Evolutionary conservation across 192 early-diverging fungal genomes (phyloP), one percentile per base, ranked within the genome.

Genomic region (Backusella tarrabulga): DNA sequence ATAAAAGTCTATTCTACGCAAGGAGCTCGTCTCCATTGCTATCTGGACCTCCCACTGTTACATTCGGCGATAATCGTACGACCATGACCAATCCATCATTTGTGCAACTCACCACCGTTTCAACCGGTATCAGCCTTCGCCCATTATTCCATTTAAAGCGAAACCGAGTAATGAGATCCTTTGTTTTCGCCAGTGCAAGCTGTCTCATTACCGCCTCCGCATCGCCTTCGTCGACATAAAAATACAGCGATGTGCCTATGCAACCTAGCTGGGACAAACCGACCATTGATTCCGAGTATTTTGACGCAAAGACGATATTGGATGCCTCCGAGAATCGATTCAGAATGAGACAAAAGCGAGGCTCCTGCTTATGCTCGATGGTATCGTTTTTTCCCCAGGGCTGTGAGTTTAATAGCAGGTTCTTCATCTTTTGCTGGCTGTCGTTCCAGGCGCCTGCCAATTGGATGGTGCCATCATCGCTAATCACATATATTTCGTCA

Each of bases 51-150:
- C 29, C 38, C n/a, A 72, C 29, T 72, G 71, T 44, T 50, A 72
- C 40, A 54, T 46, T 36, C n/a, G 77, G 71, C 4, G 67, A 66
- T 12, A 69, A 34, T 21, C 77, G 77, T 35, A 68, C 72, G 6
- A 74, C 77, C 77, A 79, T 79, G 3, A 79, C 77, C 8, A 79
- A 19, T 32, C 72, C 67, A 60, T 79, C 77, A 40, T 68, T 69
- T 0, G 72, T 69, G 35, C 72, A 44, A 21, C 60, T 69, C 8
- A 79, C 63, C n/a, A 79, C 72, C 5, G 77, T 35, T 69, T 79
- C 77, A 17, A 79, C 72, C 6, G 72, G 41, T 70, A 70, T 70
- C 5, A 52, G 12, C 0, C 6, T 44, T 9, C 21, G 26, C 4
- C 67, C 42, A 34, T 74, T 73, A 29, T 66, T 63, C 77, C 77